A percentile compares a stretch with the other conserved stretches of the same genome.
Evolutionary conservation across 495 filamentous ascomycete genomes (phyloP).

Genomic region (Aspergillus sclerotiicarbonarius): DNA sequence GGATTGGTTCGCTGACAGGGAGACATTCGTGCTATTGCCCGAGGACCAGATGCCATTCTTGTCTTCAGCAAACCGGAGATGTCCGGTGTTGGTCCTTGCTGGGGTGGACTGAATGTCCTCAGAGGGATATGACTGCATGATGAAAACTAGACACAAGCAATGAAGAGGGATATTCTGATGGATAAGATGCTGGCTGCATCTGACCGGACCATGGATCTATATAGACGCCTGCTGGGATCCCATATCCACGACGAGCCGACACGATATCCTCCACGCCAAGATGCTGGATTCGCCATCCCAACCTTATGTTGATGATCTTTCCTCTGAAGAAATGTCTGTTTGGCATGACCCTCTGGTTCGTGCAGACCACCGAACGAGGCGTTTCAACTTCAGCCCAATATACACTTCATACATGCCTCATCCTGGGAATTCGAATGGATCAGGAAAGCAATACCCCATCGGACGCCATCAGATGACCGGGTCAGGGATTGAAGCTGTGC

Average conservation of each 20-base stretch:
- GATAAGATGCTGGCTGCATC: neutral
- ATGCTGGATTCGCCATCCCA: neutral
- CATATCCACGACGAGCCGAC: neutral
- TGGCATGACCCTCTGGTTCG: neutral
- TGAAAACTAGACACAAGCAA: neutral
- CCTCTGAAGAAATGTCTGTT: neutral
- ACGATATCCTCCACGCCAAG: slow-evolving; percentile 2
- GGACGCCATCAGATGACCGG: neutral
- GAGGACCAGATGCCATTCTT: slow-evolving; percentile 23
- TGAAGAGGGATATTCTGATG: neutral
- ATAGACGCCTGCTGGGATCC: neutral
- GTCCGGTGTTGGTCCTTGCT: neutral
- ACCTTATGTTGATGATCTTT: neutral
- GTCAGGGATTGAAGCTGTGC: neutral
- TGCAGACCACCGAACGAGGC: neutral
- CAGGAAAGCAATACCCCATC: neutral
- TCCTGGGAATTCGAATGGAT: neutral
- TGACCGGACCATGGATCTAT: neutral
- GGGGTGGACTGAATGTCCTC: neutral
- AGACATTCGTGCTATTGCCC: slow-evolving; percentile 27
- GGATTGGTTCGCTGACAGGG: slow-evolving; percentile 19
- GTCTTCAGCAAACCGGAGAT: slow-evolving; percentile 16
- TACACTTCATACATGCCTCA: neutral
- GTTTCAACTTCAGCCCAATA: slow-evolving; percentile 2
- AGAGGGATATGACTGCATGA: neutral